phyloP scores from a whole-genome alignment of 441 rosid species.

The Eruca vesicaria region DNA sequence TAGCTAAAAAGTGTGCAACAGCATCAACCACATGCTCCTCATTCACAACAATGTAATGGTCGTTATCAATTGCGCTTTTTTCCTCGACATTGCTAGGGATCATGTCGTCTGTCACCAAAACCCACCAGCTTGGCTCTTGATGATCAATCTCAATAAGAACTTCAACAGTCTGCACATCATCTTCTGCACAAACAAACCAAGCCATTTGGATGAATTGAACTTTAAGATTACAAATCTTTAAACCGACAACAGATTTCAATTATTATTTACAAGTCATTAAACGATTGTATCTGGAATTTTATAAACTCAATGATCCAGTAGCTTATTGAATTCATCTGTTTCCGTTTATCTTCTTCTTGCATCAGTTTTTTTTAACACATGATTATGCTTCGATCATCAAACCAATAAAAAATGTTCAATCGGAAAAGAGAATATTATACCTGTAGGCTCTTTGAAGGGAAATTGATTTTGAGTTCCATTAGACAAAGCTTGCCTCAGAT shows the following conservation, averaged over 20 bases:
- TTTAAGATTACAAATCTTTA: background rate
- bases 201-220: background rate
- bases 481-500: conserved; percentile 46
- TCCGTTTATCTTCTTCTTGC: too few relatives aligned
- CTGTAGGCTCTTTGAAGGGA: conserved; percentile 88
- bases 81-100: conserved; percentile 73
- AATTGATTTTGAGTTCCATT: conserved; percentile 52
- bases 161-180: conserved; percentile 67
- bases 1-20: conserved; percentile 89
- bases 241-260: background rate
- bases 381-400: too few relatives aligned
- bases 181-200: conserved; percentile 37
- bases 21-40: conserved; percentile 92
- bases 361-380: too few relatives aligned
- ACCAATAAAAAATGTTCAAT: background rate
- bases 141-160: conserved; percentile 61
- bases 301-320: background rate
- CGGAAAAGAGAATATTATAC: conserved; percentile 28
- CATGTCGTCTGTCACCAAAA: conserved; percentile 92
- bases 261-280: background rate
- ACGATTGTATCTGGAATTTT: background rate
- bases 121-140: conserved; percentile 96
- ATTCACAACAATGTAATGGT: conserved; percentile 63
- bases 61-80: conserved; percentile 76
- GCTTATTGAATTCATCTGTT: too few relatives aligned